Evolutionary conservation across 352 stramenopile species (phyloP).

Genomic region (Phytophthora boehmeriae): DNA sequence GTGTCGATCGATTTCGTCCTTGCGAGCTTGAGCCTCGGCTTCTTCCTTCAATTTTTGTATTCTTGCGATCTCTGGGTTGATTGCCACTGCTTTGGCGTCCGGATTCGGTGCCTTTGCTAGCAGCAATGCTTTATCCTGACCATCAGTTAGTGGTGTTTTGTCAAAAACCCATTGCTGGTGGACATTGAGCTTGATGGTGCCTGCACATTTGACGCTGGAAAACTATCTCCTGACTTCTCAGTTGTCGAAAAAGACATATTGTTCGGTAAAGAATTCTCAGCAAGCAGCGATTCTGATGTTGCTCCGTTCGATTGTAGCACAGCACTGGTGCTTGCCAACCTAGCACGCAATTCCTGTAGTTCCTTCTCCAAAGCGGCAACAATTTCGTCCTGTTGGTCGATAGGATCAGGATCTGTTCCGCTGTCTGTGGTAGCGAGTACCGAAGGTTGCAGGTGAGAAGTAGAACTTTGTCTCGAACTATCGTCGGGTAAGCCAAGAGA

Average conservation of each 20-base stretch:
- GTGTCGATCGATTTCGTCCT: slow-evolving; percentile 9
- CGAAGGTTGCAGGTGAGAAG: not conserved
- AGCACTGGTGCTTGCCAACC: slow-evolving; percentile 19
- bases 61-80: not conserved
- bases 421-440: slow-evolving; percentile 21
- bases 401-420: slow-evolving; percentile 12
- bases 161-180: not conserved
- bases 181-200: not conserved
- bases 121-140: too few relatives aligned
- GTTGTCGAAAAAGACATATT: too few relatives aligned
- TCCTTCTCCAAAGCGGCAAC: slow-evolving; percentile 34
- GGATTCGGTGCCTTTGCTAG: too few relatives aligned
- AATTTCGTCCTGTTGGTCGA: slow-evolving; percentile 10
- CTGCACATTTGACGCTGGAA: not conserved
- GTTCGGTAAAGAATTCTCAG: not conserved
- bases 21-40: slow-evolving; percentile 1
- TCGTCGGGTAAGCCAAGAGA: slow-evolving; percentile 3
- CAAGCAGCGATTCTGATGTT: not conserved
- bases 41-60: slow-evolving; percentile 11
- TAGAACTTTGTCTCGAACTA: slow-evolving; percentile 1
- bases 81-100: slow-evolving; percentile 1
- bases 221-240: too few relatives aligned
- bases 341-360: slow-evolving; percentile 32
- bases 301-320: not conserved
- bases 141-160: not conserved